phyloP scores from a whole-genome alignment of 345 rosid species.

The Ceriops decandra region DNA sequence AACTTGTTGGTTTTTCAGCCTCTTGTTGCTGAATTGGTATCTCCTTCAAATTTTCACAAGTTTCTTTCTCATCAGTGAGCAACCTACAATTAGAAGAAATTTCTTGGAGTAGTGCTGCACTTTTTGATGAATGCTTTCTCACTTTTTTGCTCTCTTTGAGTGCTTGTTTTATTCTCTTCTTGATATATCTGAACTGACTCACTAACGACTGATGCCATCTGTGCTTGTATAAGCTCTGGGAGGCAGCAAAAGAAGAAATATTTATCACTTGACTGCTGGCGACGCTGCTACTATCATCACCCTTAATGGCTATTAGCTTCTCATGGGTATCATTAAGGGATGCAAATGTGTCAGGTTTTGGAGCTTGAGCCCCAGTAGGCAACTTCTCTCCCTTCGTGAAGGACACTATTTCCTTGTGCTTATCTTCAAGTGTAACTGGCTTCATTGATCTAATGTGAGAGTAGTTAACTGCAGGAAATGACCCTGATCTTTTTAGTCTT shows the following conservation, averaged over 20 bases:
- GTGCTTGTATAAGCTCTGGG: conserved; percentile 32
- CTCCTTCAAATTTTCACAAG: conserved; percentile 5
- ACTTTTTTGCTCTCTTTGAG: conserved; percentile 44
- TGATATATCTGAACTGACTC: conserved; percentile 47
- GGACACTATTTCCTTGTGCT: conserved; percentile 70
- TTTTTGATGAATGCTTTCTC: conserved; percentile 4
- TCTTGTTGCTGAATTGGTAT: conserved; percentile 15
- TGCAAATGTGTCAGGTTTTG: conserved; percentile 11
- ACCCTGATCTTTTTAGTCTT: conserved; percentile 63
- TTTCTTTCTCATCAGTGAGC: conserved; percentile 19
- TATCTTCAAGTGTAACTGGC: conserved; percentile 64
- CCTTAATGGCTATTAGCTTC: neutral
- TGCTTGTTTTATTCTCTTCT: conserved; percentile 54
- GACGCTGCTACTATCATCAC: conserved; percentile 8
- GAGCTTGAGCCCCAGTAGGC: conserved; percentile 5
- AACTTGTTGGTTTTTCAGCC: conserved; percentile 13
- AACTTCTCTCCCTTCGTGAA: conserved; percentile 32
- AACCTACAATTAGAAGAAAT: conserved; percentile 16
- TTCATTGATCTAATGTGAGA: conserved; percentile 23
- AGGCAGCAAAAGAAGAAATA: conserved; percentile 18
- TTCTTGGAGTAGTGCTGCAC: neutral
- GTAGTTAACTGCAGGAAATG: conserved; percentile 58
- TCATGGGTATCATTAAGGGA: conserved; percentile 16
- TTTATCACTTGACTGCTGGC: conserved; percentile 23
- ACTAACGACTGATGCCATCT: conserved; percentile 45